Evolutionary conservation across 1,284 basidiomycete genomes (phyloP).

Genomic region (Cryptococcus sp.): DNA sequence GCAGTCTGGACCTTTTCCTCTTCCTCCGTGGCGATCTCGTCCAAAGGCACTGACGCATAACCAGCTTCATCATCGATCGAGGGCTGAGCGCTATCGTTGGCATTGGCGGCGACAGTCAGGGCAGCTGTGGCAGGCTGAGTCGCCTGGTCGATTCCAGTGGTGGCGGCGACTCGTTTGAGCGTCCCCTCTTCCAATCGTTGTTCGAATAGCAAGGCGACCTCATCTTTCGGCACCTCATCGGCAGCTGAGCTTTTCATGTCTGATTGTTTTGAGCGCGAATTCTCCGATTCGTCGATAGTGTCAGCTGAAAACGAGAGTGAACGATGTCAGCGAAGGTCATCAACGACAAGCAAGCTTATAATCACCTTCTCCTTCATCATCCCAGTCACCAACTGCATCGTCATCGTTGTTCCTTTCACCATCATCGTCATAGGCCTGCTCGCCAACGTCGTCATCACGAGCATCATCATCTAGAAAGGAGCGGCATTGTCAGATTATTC

Average conservation of each 20-base stretch:
- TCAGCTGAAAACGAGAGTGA: neutral
- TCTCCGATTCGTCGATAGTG: neutral
- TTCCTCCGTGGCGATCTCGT: too few species aligned
- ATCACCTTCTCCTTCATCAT: neutral
- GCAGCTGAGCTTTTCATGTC: neutral
- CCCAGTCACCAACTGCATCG: neutral
- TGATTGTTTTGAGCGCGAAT: neutral
- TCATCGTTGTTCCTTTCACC: neutral
- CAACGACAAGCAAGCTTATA: neutral
- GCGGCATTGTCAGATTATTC: neutral
- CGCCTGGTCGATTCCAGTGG: too few species aligned
- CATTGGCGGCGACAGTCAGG: too few species aligned
- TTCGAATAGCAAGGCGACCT: neutral
- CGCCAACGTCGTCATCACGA: neutral
- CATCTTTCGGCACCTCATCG: neutral
- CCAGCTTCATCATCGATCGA: too few species aligned
- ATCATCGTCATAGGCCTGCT: neutral
- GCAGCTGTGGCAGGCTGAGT: too few species aligned
- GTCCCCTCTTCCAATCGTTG: neutral
- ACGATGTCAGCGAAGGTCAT: neutral
- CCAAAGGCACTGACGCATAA: too few species aligned
- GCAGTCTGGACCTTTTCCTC: too few species aligned
- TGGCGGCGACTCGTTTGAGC: too few species aligned
- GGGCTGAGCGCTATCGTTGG: too few species aligned
- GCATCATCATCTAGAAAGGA: constrained; percentile 1